Percentiles rank a stretch among this genome's conserved stretches.
Evolutionary conservation across 208 protist species (phyloP).

Genomic region (Leishmania martiniquensis): DNA sequence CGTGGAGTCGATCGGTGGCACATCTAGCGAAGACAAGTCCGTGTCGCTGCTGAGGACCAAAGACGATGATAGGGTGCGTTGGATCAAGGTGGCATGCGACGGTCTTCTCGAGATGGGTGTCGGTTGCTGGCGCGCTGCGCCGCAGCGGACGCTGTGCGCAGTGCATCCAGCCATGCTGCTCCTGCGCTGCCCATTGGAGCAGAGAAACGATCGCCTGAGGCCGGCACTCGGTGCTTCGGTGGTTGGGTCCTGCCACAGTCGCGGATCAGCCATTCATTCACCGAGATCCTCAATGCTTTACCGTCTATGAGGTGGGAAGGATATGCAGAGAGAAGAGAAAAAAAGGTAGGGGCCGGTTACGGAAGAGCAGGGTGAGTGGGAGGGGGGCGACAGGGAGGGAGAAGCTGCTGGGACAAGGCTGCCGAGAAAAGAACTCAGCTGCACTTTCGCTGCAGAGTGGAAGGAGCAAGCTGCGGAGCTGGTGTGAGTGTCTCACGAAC

Average conservation of each 20-base stretch:
- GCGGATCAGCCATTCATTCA: slow-evolving; percentile 8
- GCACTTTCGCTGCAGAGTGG: neutral
- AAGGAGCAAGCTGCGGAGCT: neutral
- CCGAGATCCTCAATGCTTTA: neutral
- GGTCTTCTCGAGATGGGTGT: neutral
- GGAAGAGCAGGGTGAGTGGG: neutral
- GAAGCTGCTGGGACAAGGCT: too few relatives aligned
- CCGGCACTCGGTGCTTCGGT: neutral
- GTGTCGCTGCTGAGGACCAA: slow-evolving; percentile 32
- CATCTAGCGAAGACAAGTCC: slow-evolving; percentile 2
- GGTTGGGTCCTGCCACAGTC: neutral
- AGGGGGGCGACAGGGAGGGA: too few relatives aligned
- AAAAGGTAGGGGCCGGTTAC: too few relatives aligned
- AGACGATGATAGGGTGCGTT: slow-evolving; percentile 16
- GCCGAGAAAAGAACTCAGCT: neutral
- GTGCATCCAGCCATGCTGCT: slow-evolving; percentile 1
- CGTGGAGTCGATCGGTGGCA: neutral
- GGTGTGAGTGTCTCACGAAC: neutral
- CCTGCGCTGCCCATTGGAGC: neutral
- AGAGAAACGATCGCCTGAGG: neutral
- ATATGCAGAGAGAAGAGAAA: neutral
- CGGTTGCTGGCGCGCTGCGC: neutral
- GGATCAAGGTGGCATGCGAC: neutral
- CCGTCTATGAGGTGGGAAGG: neutral
- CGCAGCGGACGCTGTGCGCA: neutral